Conservation (phyloP, 2,329 filamentous ascomycete species). For the Aspergillus pseudoterreus region DNA sequence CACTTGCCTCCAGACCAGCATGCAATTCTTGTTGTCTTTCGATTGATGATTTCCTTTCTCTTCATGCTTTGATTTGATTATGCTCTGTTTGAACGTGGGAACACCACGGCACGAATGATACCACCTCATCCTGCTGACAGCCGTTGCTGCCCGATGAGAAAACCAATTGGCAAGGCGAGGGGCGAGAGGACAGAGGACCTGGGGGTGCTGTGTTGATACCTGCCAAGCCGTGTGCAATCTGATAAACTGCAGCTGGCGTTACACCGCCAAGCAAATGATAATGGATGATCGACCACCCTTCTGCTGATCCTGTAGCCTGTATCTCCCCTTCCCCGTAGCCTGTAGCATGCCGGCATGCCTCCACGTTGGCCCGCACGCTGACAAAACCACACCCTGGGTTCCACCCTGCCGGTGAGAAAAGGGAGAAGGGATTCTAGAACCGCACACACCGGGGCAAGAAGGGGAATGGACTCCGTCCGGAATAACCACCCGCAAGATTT, state of each 20-base stretch:
- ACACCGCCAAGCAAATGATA: conserved; percentile 18
- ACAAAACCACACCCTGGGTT: no score
- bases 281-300: conserved; percentile 1
- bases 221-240: conserved; percentile 18
- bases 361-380: no score
- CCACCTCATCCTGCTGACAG: conserved; percentile 4
- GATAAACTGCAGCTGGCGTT: conserved; percentile 13
- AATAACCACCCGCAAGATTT: no score
- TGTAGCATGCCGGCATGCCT: no score
- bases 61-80: neutral
- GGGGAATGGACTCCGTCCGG: no score
- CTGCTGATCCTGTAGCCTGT: neutral
- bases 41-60: neutral
- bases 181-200: conserved; percentile 1
- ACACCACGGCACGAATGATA: conserved; percentile 9
- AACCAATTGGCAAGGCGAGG: neutral
- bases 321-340: no score
- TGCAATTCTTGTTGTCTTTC: neutral
- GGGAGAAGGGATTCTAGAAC: no score
- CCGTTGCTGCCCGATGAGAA: neutral
- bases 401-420: no score
- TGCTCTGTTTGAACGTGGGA: neutral
- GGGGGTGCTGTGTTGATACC: conserved; percentile 14
- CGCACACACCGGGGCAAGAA: no score
- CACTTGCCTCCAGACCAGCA: neutral